Evolutionary conservation across 2,329 filamentous ascomycete genomes (phyloP), one percentile per base, ranked within the genome.

Genomic region (Claviceps lovelessii): DNA sequence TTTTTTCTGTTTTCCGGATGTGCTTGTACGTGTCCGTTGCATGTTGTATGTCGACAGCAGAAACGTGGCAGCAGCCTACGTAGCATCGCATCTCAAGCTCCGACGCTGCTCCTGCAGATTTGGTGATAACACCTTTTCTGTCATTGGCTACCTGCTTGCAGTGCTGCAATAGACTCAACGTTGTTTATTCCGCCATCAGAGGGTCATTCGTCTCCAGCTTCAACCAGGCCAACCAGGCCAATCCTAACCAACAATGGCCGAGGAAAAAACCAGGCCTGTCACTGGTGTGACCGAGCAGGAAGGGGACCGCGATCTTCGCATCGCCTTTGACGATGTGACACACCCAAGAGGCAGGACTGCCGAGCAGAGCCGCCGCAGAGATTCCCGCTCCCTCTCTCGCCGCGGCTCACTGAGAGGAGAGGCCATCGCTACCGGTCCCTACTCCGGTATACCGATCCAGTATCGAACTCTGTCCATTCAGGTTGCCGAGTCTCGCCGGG

Each of bases 401-500:
- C 57, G 59, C 28, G 58, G 61, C 52, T 63, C 61, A 5, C 5
- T 60, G 54, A 63, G 61, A 45, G 58, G 60, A 10, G 53, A 51
- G 60, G 63, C 33, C 63, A 64, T 64, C 17, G 58, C 68, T 10
- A 56, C 64, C 0, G 65, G 66, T 5, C 67, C 67, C 0, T 69
- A 69, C 58, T 64, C 65, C 1, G 70, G 67, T 33, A 61, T 69
- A 4, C 70, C 66, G 44, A 72, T 72, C 53, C 66, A 69, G 54
- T 72, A 72, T 56, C 68, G 69, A n/a, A 71, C 68, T 17, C 58
- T 72, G 5, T 72, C 69, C 48, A 70, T 71, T 54, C 68, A 71
- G 11, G 68, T 70, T 6, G 64, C 66, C 55, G 69, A 72, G 60
- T 68, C 68, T 48, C 68, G 66, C 37, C 58, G 64, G 42, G 58